A percentile compares a stretch with the other conserved stretches of the same genome.
These are phyloP conservation scores for Neurospora terricola DNA, from an alignment of 495 filamentous ascomycete genomes.

Conservation along the genomic window DNA sequence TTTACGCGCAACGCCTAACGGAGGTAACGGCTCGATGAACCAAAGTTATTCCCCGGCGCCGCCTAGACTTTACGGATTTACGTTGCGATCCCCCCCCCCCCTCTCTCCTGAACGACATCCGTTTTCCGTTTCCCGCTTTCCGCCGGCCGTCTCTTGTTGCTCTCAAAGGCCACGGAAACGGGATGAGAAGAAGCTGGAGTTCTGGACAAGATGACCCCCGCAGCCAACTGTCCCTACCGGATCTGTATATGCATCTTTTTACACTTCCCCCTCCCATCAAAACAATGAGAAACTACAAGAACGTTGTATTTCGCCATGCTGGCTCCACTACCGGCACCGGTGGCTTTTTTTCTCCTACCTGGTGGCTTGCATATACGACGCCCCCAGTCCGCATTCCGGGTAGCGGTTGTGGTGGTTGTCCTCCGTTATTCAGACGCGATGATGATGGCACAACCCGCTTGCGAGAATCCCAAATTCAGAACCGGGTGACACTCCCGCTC, in stretches of 20 bases:
- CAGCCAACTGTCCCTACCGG: background rate
- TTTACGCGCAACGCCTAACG: background rate
- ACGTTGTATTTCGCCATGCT: background rate
- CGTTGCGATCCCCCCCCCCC: background rate
- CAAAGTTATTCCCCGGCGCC: background rate
- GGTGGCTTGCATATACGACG: background rate
- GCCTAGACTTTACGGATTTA: background rate
- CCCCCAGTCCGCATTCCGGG: background rate
- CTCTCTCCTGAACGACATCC: background rate
- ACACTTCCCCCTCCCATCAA: background rate
- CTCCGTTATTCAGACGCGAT: background rate
- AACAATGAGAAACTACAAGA: background rate
- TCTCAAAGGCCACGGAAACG: background rate
- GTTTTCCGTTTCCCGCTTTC: background rate
- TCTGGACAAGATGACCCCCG: background rate
- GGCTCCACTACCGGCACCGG: background rate
- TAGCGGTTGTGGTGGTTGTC: background rate
- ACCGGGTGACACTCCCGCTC: background rate
- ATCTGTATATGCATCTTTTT: background rate
- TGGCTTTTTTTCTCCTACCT: background rate
- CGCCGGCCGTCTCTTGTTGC: too few species aligned
- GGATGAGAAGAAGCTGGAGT: background rate
- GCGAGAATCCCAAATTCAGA: background rate
- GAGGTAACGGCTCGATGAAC: background rate
- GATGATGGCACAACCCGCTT: background rate